phyloP scores from a whole-genome alignment of 371 early-diverging fungal species.

The Lichtheimia ornata region DNA sequence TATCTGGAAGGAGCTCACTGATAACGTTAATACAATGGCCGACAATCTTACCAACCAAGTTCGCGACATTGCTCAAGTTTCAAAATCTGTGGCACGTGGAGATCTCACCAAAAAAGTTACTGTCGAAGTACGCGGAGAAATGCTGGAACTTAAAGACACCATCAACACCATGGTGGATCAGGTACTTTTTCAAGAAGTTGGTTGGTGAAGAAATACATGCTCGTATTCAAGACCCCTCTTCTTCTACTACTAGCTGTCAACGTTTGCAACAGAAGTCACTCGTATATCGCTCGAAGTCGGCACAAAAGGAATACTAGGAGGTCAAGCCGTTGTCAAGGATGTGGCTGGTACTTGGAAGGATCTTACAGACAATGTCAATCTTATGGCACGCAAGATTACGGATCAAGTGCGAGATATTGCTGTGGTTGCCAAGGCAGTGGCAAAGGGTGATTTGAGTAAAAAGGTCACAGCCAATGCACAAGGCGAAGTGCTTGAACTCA shows the following conservation, averaged over 20 bases:
- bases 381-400: slow-evolving; percentile 61
- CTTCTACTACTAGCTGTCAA: slow-evolving; percentile 24
- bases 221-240: background rate
- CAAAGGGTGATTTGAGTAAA: slow-evolving; percentile 48
- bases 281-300: slow-evolving; percentile 67
- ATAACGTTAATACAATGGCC: slow-evolving; percentile 51
- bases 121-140: slow-evolving; percentile 48
- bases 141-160: slow-evolving; percentile 50
- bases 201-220: too few species aligned
- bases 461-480: slow-evolving; percentile 40
- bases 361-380: slow-evolving; percentile 65
- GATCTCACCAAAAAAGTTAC: slow-evolving; percentile 47
- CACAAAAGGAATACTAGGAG: slow-evolving; percentile 67
- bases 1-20: slow-evolving; percentile 61
- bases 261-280: slow-evolving; percentile 64
- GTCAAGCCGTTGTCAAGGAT: slow-evolving; percentile 55
- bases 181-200: slow-evolving; percentile 15
- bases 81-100: slow-evolving; percentile 49
- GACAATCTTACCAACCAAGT: slow-evolving; percentile 52
- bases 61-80: slow-evolving; percentile 49
- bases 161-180: slow-evolving; percentile 60
- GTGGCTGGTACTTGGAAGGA: slow-evolving; percentile 64
- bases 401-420: slow-evolving; percentile 62
- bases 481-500: slow-evolving; percentile 44
- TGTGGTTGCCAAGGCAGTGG: slow-evolving; percentile 58